Conservation (phyloP, 352 stramenopile genomes). For the Phytophthora aleatoria region DNA sequence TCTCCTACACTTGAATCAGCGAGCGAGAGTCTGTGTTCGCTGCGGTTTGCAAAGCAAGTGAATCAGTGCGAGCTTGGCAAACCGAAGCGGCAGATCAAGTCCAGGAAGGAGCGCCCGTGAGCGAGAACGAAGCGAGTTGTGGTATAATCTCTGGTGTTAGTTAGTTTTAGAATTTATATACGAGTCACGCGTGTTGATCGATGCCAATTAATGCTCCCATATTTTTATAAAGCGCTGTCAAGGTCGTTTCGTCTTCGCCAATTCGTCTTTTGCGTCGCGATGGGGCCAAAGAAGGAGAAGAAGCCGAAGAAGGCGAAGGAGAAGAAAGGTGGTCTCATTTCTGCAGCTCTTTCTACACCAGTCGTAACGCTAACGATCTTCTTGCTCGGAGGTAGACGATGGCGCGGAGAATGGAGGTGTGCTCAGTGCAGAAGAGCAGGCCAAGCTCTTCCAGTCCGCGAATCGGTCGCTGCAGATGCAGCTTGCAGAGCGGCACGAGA, state of each 20-base stretch:
- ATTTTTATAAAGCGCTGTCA: constrained; percentile 32
- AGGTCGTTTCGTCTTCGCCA: constrained; percentile 19
- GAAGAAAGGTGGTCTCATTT: constrained; percentile 57
- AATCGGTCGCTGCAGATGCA: constrained; percentile 91
- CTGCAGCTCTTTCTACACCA: neutral
- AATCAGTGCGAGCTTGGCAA: constrained; percentile 98
- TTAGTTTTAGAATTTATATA: constrained; percentile 16
- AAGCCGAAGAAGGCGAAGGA: constrained; percentile 77
- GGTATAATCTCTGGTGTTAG: neutral
- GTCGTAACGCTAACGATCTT: too few species aligned
- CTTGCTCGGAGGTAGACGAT: constrained; percentile 44
- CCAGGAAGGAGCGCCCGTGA: constrained; percentile 57
- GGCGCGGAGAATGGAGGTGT: constrained; percentile 75
- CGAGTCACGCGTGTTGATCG: constrained; percentile 5
- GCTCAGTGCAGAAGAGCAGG: constrained; percentile 80
- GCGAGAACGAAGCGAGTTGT: constrained; percentile 5
- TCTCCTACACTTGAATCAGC: constrained; percentile 95
- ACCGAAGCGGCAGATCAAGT: constrained; percentile 91
- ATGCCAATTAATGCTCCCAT: constrained; percentile 10
- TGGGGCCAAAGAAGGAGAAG: constrained; percentile 81
- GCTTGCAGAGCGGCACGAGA: constrained; percentile 86
- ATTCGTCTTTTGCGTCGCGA: constrained; percentile 29
- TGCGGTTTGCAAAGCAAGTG: constrained; percentile 96
- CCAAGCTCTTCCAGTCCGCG: constrained; percentile 83
- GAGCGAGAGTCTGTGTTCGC: constrained; percentile 96